Evolutionary conservation across 768 basidiomycete species (phyloP).

Genomic region (Podaxis sp.): DNA sequence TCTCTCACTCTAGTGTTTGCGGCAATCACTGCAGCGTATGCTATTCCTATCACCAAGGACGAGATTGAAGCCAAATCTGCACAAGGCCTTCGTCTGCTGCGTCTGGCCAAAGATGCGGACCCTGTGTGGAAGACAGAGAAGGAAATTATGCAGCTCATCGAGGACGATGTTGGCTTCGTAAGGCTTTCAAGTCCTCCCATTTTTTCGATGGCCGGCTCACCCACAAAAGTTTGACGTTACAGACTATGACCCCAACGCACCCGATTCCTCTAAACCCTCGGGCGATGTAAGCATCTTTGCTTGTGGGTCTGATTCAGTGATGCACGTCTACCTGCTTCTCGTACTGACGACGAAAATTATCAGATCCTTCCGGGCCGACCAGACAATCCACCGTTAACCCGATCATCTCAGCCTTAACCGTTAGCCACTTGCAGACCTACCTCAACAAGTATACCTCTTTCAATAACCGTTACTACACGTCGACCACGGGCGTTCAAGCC

Average conservation of each 20-base stretch:
- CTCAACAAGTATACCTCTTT: conserved; percentile 33
- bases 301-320: neutral
- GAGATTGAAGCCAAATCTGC: conserved; percentile 29
- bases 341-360: neutral
- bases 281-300: neutral
- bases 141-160: conserved; percentile 29
- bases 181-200: conserved; percentile 13
- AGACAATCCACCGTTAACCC: conserved; percentile 25
- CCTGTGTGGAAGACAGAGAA: conserved; percentile 33
- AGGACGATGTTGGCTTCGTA: conserved; percentile 25
- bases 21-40: neutral
- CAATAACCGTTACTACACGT: conserved; percentile 36
- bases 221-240: conserved; percentile 32
- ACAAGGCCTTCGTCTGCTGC: conserved; percentile 31
- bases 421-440: conserved; percentile 28
- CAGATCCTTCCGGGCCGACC: conserved; percentile 26
- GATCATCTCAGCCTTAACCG: conserved; percentile 23
- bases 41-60: conserved; percentile 20
- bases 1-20: conserved; percentile 6
- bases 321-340: neutral
- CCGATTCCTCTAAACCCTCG: neutral
- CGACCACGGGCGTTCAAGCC: conserved; percentile 30
- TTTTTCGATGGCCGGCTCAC: neutral
- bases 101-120: conserved; percentile 27
- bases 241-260: conserved; percentile 25